Base-by-base conservation (phyloP, 805 yeast species). In the Yamadazyma nakazawae region DNA sequence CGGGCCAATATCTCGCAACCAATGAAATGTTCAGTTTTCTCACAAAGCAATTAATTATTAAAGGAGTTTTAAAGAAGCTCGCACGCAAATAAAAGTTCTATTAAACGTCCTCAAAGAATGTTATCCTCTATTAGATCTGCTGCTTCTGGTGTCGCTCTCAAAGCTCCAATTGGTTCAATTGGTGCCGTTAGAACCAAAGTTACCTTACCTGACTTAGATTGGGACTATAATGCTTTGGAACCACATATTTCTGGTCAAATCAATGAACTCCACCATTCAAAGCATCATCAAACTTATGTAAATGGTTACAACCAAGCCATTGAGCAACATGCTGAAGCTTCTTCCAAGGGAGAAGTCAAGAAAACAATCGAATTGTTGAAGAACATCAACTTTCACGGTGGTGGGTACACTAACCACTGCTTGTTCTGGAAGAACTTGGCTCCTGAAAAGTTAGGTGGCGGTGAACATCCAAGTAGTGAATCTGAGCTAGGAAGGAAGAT, bases 401-500 rank as follows among this genome's bases (percentile, higher is more conserved):
- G 79, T 44, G 79, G 79, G 18, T 74, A 75, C 63, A 67, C 72
- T 50, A 75, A 75, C 65, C 80, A 75, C 52, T 66, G 73, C 43
- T 62, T 75, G 50, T 75, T 75, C 63, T 75, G 78, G 78, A 72
- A 74, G 53, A 72, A 68, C 55, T 67, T 75, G 59, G 69, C 78
- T 8, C 79, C 80, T 16, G 63, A 55, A 47, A 63, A 62, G 47
- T 62, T 62, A 47, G 74, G 74, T 40, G 80, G 80, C 17, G 97
- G 96, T 62, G 75, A 75, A 59, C 66, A 73, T 34, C 83, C 88
- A 43, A 31, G 55, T 13, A 48, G 76, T 37, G 76, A 79, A 37
- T 57, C 68, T 3, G 70, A 64, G 24, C 60, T 75, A 40, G 75
- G 70, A 48, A 58, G 60, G 53, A 62, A 61, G 48, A 70, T 75